Percentiles rank a stretch among this genome's conserved stretches.
phyloP scores from a whole-genome alignment of 2,329 filamentous ascomycete genomes.

The Ascosphaera aggregata region DNA sequence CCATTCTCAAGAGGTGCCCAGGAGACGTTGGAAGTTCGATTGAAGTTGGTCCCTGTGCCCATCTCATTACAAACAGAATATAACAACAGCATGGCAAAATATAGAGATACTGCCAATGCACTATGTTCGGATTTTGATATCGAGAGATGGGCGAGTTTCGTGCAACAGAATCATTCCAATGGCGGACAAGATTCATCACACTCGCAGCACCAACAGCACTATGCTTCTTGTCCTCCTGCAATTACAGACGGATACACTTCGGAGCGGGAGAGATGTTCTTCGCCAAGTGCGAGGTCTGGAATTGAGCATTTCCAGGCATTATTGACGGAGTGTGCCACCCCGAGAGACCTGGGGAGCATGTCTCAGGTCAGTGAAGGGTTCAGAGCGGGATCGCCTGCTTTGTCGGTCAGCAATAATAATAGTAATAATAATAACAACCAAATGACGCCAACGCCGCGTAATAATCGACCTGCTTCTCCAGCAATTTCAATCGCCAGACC shows the following conservation, averaged over 20 bases:
- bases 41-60: conserved; percentile 60
- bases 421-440: too few species aligned
- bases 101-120: conserved; percentile 32
- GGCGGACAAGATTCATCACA: too few species aligned
- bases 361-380: too few species aligned
- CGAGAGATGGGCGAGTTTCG: conserved; percentile 54
- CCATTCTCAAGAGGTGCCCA: conserved; percentile 58
- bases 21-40: conserved; percentile 80
- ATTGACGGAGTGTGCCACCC: conserved; percentile 21
- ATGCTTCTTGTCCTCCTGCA: conserved; percentile 13
- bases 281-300: conserved; percentile 18
- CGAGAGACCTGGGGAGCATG: conserved; percentile 16
- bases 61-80: conserved; percentile 39
- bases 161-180: conserved; percentile 51
- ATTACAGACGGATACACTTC: conserved; percentile 7
- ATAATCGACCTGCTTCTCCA: too few species aligned
- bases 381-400: too few species aligned
- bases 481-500: too few species aligned
- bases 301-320: conserved; percentile 23
- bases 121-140: conserved; percentile 40
- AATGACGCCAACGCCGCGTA: too few species aligned
- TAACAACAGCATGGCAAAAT: conserved; percentile 35
- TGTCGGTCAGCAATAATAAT: too few species aligned
- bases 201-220: too few species aligned
- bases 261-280: conserved; percentile 10